Evolutionary conservation across 345 rosid genomes (phyloP).

Genomic region (Clarkia xantiana): DNA sequence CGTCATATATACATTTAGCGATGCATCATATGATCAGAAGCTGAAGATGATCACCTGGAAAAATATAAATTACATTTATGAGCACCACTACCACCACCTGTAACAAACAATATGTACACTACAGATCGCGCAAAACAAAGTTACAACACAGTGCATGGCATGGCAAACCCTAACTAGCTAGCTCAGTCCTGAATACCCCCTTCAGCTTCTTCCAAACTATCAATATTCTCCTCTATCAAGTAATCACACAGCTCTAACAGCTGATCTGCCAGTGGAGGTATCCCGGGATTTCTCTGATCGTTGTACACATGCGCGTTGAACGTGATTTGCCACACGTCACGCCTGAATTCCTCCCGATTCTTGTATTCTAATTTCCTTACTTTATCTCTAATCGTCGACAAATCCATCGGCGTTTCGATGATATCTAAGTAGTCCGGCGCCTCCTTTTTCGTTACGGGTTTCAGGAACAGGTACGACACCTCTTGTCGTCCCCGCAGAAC

Average conservation of each 20-base stretch:
- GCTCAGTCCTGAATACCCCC: slow-evolving; percentile 28
- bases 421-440: slow-evolving; percentile 74
- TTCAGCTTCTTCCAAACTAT: slow-evolving; percentile 53
- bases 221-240: slow-evolving; percentile 32
- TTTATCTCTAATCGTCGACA: slow-evolving; percentile 67
- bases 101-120: no score
- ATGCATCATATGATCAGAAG: no score
- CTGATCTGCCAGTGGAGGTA: slow-evolving; percentile 96
- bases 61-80: no score
- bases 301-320: slow-evolving; percentile 74
- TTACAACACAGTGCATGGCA: no score
- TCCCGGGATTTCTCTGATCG: slow-evolving; percentile 66
- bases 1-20: no score
- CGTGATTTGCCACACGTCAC: slow-evolving; percentile 77
- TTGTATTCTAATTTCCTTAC: slow-evolving; percentile 78
- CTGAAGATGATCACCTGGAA: no score
- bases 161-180: slow-evolving; percentile 7
- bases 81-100: no score
- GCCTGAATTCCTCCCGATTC: slow-evolving; percentile 56
- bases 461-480: slow-evolving; percentile 72
- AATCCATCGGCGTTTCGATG: slow-evolving; percentile 71
- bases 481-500: slow-evolving; percentile 40
- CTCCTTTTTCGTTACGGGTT: slow-evolving; percentile 80
- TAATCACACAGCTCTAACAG: slow-evolving; percentile 81
- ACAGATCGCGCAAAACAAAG: not conserved